Conservation (phyloP, 2,329 filamentous ascomycete species). For the Talaromyces atroroseus region DNA sequence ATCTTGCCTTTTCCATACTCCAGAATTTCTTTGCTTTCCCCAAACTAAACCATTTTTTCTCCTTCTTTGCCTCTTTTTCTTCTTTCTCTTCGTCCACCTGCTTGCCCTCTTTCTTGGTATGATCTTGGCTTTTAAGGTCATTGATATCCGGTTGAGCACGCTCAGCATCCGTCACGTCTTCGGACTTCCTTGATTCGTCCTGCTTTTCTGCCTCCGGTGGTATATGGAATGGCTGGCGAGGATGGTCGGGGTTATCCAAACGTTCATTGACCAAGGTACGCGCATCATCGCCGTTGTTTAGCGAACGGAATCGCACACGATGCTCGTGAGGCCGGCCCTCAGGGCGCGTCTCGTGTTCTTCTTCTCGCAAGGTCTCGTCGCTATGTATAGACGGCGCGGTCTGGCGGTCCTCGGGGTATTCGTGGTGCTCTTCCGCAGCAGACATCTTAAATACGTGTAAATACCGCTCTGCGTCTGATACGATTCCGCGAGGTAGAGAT, state of each 20-base stretch:
- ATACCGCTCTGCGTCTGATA: neutral
- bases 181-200: conserved; percentile 17
- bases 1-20: conserved; percentile 13
- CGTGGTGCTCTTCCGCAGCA: conserved; percentile 13
- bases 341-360: conserved; percentile 1
- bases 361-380: conserved; percentile 12
- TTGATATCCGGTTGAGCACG: neutral
- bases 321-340: neutral
- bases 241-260: conserved; percentile 8
- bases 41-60: conserved; percentile 1
- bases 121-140: conserved; percentile 1
- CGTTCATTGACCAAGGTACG: conserved; percentile 6
- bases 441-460: neutral
- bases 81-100: neutral
- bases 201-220: neutral
- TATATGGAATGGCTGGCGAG: conserved; percentile 8
- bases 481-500: too few species aligned
- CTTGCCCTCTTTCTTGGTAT: conserved; percentile 2
- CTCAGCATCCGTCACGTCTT: conserved; percentile 24
- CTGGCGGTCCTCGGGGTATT: conserved; percentile 7
- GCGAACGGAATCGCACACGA: conserved; percentile 10
- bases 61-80: conserved; percentile 4
- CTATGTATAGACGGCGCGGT: conserved; percentile 12
- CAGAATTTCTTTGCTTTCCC: conserved; percentile 3
- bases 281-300: conserved; percentile 1